Evolutionary conservation across 139 green algal genomes (phyloP).

Genomic region (Micractinium conductrix): DNA sequence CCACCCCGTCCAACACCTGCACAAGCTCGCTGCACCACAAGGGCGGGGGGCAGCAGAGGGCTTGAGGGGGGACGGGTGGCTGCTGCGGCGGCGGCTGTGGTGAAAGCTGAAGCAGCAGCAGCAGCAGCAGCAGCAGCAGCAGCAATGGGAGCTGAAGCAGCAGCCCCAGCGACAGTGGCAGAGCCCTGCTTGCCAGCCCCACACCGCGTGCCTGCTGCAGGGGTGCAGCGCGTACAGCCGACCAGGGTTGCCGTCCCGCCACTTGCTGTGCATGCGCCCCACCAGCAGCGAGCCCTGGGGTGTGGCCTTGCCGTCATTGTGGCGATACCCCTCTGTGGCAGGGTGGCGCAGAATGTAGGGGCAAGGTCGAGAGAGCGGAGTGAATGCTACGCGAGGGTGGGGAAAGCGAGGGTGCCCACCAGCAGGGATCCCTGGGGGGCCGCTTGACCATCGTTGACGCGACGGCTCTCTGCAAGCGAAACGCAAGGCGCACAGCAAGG

Average conservation of each 20-base stretch:
- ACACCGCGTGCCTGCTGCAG: slow-evolving; percentile 14
- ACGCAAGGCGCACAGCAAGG: too few relatives aligned
- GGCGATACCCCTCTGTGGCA: background rate
- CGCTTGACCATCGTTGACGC: too few relatives aligned
- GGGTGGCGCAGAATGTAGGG: too few relatives aligned
- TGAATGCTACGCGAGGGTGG: too few relatives aligned
- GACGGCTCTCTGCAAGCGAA: too few relatives aligned
- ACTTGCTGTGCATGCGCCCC: slow-evolving; percentile 56
- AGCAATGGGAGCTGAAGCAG: background rate
- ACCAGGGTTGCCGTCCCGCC: slow-evolving; percentile 48
- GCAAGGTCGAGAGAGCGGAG: too few relatives aligned
- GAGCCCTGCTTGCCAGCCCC: background rate
- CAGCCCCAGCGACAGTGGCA: background rate
- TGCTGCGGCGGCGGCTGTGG: background rate
- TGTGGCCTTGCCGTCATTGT: slow-evolving; percentile 63
- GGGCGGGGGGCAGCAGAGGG: too few relatives aligned
- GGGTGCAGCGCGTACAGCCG: slow-evolving; percentile 50
- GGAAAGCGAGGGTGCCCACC: too few relatives aligned
- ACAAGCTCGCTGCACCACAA: background rate
- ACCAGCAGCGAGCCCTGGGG: slow-evolving; percentile 53
- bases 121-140: too few relatives aligned
- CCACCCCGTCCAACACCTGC: slow-evolving; percentile 23
- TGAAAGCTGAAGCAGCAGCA: background rate
- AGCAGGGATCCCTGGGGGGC: too few relatives aligned
- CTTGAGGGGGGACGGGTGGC: too few relatives aligned